Evolutionary conservation across 1,284 basidiomycete genomes (phyloP).

Genomic region (Baeospora myosura): DNA sequence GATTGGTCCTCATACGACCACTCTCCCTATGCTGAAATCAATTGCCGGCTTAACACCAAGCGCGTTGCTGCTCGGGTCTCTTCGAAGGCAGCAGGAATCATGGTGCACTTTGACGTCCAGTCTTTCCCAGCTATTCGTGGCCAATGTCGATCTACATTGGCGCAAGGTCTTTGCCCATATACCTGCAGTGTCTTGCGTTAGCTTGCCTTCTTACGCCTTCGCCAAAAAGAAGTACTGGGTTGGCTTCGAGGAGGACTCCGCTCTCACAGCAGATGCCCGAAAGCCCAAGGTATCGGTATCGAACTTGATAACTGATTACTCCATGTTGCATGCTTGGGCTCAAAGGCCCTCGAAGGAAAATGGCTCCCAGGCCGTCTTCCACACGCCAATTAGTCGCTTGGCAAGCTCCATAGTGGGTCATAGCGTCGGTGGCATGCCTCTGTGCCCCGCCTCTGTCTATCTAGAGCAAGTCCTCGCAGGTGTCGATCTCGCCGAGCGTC

Average conservation of each 20-base stretch:
- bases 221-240: slow-evolving; percentile 51
- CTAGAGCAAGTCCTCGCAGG: slow-evolving; percentile 47
- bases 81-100: slow-evolving; percentile 37
- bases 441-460: slow-evolving; percentile 68
- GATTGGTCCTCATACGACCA: slow-evolving; percentile 53
- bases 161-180: slow-evolving; percentile 45
- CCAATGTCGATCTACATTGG: slow-evolving; percentile 41
- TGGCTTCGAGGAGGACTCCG: slow-evolving; percentile 29
- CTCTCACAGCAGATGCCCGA: background rate
- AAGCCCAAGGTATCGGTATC: slow-evolving; percentile 2
- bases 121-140: slow-evolving; percentile 43
- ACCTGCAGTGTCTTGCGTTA: slow-evolving; percentile 30
- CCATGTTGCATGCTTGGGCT: slow-evolving; percentile 37
- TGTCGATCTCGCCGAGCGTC: slow-evolving; percentile 27
- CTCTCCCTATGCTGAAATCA: slow-evolving; percentile 47
- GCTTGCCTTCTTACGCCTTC: slow-evolving; percentile 60
- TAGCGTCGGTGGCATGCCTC: slow-evolving; percentile 43
- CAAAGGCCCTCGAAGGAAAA: slow-evolving; percentile 36
- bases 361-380: slow-evolving; percentile 38
- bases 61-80: slow-evolving; percentile 36
- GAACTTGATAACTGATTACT: slow-evolving; percentile 21
- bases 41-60: slow-evolving; percentile 26
- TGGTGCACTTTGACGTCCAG: slow-evolving; percentile 38
- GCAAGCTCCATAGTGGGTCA: slow-evolving; percentile 49
- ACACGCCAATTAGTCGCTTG: slow-evolving; percentile 41